Evolutionary conservation across 108 stramenopile species (phyloP), one percentile per base, ranked within the genome.

Genomic region (Nannochloropsis salina): DNA sequence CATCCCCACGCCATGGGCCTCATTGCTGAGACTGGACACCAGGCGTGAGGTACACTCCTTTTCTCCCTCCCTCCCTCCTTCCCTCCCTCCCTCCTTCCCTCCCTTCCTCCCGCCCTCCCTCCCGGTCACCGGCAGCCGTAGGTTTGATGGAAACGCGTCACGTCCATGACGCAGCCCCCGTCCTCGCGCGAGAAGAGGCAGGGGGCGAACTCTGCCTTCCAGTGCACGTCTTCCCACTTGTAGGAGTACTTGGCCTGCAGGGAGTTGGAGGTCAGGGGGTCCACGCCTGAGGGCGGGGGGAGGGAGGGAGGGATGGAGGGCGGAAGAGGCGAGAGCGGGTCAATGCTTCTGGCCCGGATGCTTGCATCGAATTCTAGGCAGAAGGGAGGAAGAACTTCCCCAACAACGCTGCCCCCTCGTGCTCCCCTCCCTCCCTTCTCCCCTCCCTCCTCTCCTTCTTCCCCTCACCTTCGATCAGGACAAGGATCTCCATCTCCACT

Each of bases 381-480:
- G n/a, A n/a, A n/a, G n/a, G n/a, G n/a, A n/a, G n/a, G n/a, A n/a
- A n/a, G n/a, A n/a, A n/a, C n/a, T n/a, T n/a, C n/a, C n/a, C n/a
- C n/a, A n/a, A n/a, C n/a, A n/a, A 74, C 61, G 61, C 61, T 1
- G 61, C 61, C 5, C n/a, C 61, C 5, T 2, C n/a, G n/a, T n/a
- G 1, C 61, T 74, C 2, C 61, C 61, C n/a, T 74, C 61, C 61
- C 5, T 74, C 61, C 61, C 61, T 74, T n/a, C 61, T 51, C 12
- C 47, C 47, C 12, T 51, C 47, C 47, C 47, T 51, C n/a, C 12
- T 51, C 61, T 74, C 61, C 61, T n/a, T 74, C 61, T n/a, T 2
- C n/a, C 61, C 61, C 61, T 74, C 61, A 74, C 61, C 61, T 74
- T 74, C 61, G n/a, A 74, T 74, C 61, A 74, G n/a, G 20, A 74